Evolutionary conservation across 2,329 filamentous ascomycete genomes (phyloP).

Genomic region (Nakataea oryzae): DNA sequence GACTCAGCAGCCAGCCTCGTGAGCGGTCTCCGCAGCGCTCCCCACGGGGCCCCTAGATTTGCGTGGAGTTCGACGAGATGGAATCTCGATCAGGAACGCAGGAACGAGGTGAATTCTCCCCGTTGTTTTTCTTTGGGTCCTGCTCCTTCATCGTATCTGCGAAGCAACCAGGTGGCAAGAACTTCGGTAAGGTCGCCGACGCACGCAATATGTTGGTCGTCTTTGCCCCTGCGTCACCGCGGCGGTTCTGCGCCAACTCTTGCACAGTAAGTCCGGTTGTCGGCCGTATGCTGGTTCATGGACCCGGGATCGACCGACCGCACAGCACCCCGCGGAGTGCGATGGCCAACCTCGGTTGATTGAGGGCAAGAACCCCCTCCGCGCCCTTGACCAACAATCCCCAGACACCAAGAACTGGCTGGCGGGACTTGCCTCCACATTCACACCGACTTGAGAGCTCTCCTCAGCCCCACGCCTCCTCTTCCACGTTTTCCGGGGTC

Average conservation of each 20-base stretch:
- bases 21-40: background rate
- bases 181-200: background rate
- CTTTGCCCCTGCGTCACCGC: background rate
- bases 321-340: too few relatives aligned
- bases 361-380: background rate
- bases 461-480: too few relatives aligned
- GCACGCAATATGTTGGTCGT: background rate
- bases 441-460: background rate
- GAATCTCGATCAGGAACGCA: background rate
- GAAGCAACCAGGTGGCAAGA: background rate
- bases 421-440: background rate
- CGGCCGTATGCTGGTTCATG: too few relatives aligned
- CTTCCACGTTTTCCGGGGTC: background rate
- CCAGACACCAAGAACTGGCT: background rate
- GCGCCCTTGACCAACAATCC: background rate
- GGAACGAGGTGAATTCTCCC: background rate
- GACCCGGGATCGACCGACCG: background rate
- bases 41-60: background rate
- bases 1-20: background rate
- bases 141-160: background rate
- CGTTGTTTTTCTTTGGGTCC: background rate
- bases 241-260: background rate
- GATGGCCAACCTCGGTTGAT: background rate
- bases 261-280: background rate
- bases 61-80: background rate